Conservation (phyloP, 2,329 filamentous ascomycete genomes). For the Cytospora piceicola region DNA sequence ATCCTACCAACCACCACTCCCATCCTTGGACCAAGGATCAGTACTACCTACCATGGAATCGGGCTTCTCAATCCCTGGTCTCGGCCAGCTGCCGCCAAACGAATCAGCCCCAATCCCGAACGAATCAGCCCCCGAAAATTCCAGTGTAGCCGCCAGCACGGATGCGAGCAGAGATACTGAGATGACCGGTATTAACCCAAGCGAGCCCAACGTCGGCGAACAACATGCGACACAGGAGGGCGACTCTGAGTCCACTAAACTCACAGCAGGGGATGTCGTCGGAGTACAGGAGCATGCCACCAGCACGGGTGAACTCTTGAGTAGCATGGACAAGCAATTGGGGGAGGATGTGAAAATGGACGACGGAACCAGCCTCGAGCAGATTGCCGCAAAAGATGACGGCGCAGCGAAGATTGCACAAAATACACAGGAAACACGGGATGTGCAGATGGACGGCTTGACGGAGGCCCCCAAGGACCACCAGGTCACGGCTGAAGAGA, state of each 20-base stretch:
- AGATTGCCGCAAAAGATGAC: neutral
- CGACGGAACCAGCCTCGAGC: neutral
- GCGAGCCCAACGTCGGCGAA: neutral
- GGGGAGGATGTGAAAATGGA: conserved; percentile 20
- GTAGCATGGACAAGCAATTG: neutral
- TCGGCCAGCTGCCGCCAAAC: conserved; percentile 36
- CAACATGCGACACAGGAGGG: neutral
- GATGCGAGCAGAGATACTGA: conserved; percentile 13
- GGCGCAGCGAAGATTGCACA: neutral
- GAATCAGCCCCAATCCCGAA: conserved; percentile 33
- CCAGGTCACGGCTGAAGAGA: conserved; percentile 1
- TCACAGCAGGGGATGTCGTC: neutral
- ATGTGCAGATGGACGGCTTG: conserved; percentile 6
- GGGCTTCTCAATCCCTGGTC: conserved; percentile 38
- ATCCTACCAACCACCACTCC: neutral
- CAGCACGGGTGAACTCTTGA: neutral
- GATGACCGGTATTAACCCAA: conserved; percentile 2
- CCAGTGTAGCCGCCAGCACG: conserved; percentile 24
- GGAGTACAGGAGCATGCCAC: neutral
- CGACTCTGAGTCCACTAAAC: neutral
- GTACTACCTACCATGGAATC: conserved; percentile 22
- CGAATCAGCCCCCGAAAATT: conserved; percentile 33
- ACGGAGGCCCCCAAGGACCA: neutral
- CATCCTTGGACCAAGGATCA: neutral
- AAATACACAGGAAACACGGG: neutral